Evolutionary conservation across 306 rosid genomes (phyloP).

Genomic region (Rosa multiflora): DNA sequence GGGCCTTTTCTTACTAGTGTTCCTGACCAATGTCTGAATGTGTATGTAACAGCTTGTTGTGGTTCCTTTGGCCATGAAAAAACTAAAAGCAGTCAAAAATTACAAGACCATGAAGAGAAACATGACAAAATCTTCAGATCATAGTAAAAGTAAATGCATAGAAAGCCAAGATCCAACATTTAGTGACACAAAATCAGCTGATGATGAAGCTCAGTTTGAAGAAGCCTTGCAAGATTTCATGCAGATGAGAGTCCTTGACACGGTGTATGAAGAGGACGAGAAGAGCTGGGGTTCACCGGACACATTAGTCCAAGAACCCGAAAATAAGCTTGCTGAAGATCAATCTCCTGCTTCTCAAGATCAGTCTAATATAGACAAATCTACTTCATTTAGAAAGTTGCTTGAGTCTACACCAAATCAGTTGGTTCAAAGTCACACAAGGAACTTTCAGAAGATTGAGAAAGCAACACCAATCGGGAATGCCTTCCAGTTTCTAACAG

Average conservation of each 20-base stretch:
- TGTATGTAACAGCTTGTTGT: constrained; percentile 10
- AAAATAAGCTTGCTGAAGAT: constrained; percentile 8
- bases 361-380: constrained; percentile 17
- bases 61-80: constrained; percentile 26
- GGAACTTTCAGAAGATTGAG: constrained; percentile 16
- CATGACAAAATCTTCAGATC: not conserved
- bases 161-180: constrained; percentile 16
- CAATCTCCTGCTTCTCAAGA: not conserved
- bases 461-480: constrained; percentile 7
- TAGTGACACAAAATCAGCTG: not conserved
- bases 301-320: constrained; percentile 13
- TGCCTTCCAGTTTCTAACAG: constrained; percentile 8
- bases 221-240: constrained; percentile 19
- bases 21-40: constrained; percentile 1
- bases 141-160: constrained; percentile 1
- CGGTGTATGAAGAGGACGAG: constrained; percentile 34
- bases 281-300: constrained; percentile 27
- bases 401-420: constrained; percentile 27
- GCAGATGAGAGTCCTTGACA: constrained; percentile 35
- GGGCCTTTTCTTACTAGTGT: not conserved
- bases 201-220: constrained; percentile 18
- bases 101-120: constrained; percentile 18
- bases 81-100: not conserved
- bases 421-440: constrained; percentile 5
- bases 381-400: constrained; percentile 15